phyloP scores from a whole-genome alignment of 805 yeast species.

The Wickerhamiella musiphila region DNA sequence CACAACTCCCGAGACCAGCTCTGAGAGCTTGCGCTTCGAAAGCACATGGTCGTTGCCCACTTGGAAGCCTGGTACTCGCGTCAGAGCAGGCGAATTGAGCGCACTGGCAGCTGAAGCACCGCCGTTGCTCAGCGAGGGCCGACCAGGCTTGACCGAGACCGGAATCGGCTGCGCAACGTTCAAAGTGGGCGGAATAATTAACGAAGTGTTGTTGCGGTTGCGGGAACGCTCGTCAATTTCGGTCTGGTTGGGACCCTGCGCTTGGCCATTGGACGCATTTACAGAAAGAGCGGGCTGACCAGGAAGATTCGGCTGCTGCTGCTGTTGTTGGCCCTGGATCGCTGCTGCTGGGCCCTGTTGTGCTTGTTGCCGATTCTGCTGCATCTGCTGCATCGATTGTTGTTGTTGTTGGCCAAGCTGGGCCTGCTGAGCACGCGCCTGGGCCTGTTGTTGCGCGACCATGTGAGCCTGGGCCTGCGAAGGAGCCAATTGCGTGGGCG shows the following conservation, averaged over 20 bases:
- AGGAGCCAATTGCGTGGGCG: conserved; percentile 5
- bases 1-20: conserved; percentile 52
- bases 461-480: conserved; percentile 1
- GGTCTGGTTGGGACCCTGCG: too few relatives aligned
- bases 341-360: too few relatives aligned
- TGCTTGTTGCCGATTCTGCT: too few relatives aligned
- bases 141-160: conserved; percentile 42
- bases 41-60: conserved; percentile 51
- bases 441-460: conserved; percentile 7
- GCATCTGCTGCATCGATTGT: conserved; percentile 7
- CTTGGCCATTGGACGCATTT: too few relatives aligned
- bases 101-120: conserved; percentile 59
- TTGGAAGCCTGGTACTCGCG: conserved; percentile 69
- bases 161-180: conserved; percentile 51
- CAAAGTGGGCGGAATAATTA: conserved; percentile 52
- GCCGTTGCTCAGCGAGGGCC: conserved; percentile 46
- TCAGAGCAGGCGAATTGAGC: conserved; percentile 46
- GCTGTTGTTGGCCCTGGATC: too few relatives aligned
- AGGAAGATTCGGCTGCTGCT: too few relatives aligned
- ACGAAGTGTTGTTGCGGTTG: too few relatives aligned
- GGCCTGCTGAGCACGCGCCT: not conserved
- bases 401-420: conserved; percentile 3
- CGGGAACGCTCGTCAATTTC: too few relatives aligned
- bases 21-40: conserved; percentile 77
- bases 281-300: too few relatives aligned